A percentile compares a stretch with the other conserved stretches of the same genome.
phyloP scores from a whole-genome alignment of 1,139 yeast genomes.

The Blastobotrys aristatus region DNA sequence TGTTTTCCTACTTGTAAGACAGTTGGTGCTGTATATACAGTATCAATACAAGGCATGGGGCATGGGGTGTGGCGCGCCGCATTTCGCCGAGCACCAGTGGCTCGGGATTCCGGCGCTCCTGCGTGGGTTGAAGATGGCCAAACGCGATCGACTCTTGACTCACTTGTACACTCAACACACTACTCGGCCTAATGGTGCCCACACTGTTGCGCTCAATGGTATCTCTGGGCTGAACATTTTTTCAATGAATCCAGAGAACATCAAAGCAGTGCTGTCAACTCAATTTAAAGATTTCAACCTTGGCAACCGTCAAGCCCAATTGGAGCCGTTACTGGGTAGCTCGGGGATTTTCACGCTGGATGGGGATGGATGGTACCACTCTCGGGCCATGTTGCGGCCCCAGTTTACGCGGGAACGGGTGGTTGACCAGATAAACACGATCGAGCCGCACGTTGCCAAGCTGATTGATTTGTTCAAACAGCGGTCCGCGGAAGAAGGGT shows the following conservation, averaged over 20 bases:
- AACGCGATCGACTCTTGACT: neutral
- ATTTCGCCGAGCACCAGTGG: neutral
- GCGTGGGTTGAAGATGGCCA: neutral
- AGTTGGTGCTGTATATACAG: neutral
- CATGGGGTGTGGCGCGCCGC: neutral
- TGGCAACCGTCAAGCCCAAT: constrained; percentile 43
- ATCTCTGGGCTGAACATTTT: neutral
- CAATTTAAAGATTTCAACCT: constrained; percentile 47
- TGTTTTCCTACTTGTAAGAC: neutral
- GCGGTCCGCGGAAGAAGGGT: constrained; percentile 12
- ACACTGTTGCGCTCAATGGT: neutral
- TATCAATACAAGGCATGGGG: neutral
- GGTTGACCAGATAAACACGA: constrained; percentile 34
- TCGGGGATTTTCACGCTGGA: constrained; percentile 51
- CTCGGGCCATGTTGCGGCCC: constrained; percentile 54
- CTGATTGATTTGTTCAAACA: constrained; percentile 26
- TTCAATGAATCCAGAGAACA: constrained; percentile 46
- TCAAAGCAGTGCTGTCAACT: constrained; percentile 36
- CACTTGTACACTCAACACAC: neutral
- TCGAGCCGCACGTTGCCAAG: constrained; percentile 14
- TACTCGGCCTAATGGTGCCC: neutral
- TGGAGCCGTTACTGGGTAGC: constrained; percentile 46
- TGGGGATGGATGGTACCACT: constrained; percentile 52
- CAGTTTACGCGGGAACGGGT: constrained; percentile 53
- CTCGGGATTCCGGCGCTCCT: neutral